Percentiles rank a stretch among this genome's conserved stretches.
Conservation (phyloP, 495 filamentous ascomycete genomes). For the Aspergillus indologenus region DNA sequence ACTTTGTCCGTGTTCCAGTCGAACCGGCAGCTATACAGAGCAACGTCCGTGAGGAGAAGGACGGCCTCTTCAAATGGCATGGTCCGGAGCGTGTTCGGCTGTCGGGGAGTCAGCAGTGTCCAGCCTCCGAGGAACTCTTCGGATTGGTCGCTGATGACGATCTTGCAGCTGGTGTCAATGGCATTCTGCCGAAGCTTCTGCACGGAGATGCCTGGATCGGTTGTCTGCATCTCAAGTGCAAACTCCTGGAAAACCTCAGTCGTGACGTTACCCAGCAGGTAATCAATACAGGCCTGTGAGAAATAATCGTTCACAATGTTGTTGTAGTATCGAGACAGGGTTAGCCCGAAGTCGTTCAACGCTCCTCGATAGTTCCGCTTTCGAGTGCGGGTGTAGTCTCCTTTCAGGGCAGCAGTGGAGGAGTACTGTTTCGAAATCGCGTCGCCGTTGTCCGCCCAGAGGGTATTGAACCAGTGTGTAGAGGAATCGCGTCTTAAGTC, state of each 20-base stretch:
- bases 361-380: constrained; percentile 91
- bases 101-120: constrained; percentile 68
- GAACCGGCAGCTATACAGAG: constrained; percentile 82
- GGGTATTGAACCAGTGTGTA: constrained; percentile 86
- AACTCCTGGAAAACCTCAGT: constrained; percentile 85
- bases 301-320: constrained; percentile 97
- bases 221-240: constrained; percentile 79
- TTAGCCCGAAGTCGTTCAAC: constrained; percentile 87
- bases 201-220: constrained; percentile 83
- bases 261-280: constrained; percentile 84
- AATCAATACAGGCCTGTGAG: constrained; percentile 90
- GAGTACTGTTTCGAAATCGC: constrained; percentile 66
- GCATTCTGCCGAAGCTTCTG: constrained; percentile 79
- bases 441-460: constrained; percentile 93
- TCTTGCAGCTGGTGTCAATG: constrained; percentile 79
- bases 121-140: constrained; percentile 86
- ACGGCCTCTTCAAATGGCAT: constrained; percentile 80
- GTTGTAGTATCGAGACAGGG: constrained; percentile 61
- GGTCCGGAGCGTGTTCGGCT: constrained; percentile 61
- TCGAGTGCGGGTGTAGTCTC: constrained; percentile 87
- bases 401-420: constrained; percentile 89
- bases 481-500: constrained; percentile 64
- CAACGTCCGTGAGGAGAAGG: constrained; percentile 77
- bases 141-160: constrained; percentile 75
- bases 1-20: constrained; percentile 95